These are phyloP conservation scores for Hypoxylon sp. DNA, from an alignment of 2,329 filamentous ascomycete genomes.

Conservation along the genomic window DNA sequence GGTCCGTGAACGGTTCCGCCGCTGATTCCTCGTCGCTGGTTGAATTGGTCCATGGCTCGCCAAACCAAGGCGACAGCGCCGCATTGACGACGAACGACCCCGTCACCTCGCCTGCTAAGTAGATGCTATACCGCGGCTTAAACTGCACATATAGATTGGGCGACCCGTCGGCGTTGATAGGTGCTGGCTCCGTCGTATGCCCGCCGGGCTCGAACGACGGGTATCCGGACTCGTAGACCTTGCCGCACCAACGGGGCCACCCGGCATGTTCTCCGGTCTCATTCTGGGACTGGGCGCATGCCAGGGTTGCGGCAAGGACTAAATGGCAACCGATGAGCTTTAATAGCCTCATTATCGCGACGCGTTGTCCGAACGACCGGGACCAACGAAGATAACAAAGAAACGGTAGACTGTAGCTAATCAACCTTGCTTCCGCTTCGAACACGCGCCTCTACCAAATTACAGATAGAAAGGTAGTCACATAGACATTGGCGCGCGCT, in stretches of 20 bases:
- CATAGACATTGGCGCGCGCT: not conserved
- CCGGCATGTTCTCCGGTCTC: slow-evolving; percentile 53
- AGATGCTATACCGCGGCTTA: slow-evolving; percentile 56
- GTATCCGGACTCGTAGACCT: slow-evolving; percentile 54
- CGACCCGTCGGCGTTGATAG: slow-evolving; percentile 36
- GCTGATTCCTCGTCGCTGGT: slow-evolving; percentile 27
- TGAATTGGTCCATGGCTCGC: slow-evolving; percentile 47
- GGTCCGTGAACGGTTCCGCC: slow-evolving; percentile 36
- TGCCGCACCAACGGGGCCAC: slow-evolving; percentile 58
- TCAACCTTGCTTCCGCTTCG: not conserved
- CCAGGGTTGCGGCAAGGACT: slow-evolving; percentile 3
- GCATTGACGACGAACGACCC: slow-evolving; percentile 56
- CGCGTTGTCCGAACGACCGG: not conserved
- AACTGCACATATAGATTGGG: slow-evolving; percentile 54
- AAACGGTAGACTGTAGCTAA: not conserved
- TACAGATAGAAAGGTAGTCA: not conserved
- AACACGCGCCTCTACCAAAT: not conserved
- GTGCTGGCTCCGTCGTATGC: slow-evolving; percentile 49
- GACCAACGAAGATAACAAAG: not conserved
- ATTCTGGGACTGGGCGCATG: slow-evolving; percentile 33
- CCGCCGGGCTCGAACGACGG: slow-evolving; percentile 56
- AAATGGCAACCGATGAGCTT: slow-evolving; percentile 1
- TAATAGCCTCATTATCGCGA: slow-evolving; percentile 11
- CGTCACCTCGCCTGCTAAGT: slow-evolving; percentile 51
- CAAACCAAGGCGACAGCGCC: slow-evolving; percentile 51